Conservation (phyloP, 2,329 filamentous ascomycete genomes). For the Diaporthe caulivora region DNA sequence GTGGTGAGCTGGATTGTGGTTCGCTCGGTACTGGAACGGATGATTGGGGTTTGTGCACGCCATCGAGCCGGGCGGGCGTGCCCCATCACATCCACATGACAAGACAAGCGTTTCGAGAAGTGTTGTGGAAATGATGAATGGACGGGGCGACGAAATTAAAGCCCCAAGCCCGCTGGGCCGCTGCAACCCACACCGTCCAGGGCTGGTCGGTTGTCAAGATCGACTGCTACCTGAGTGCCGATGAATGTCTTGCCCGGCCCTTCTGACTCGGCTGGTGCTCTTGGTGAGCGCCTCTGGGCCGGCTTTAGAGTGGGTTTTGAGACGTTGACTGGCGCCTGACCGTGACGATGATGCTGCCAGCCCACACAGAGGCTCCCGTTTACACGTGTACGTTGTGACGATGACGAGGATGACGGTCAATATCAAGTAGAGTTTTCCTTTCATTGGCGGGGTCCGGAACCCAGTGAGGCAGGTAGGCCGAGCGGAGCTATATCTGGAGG, state of each 20-base stretch:
- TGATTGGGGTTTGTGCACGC: constrained; percentile 18
- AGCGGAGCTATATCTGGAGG: neutral
- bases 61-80: neutral
- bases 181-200: constrained; percentile 26
- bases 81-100: constrained; percentile 10
- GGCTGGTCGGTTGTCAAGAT: constrained; percentile 25
- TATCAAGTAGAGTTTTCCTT: constrained; percentile 8
- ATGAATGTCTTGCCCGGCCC: neutral
- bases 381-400: neutral
- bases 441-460: constrained; percentile 9
- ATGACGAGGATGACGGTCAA: neutral
- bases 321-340: neutral
- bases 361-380: neutral
- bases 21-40: constrained; percentile 4
- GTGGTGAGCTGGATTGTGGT: neutral
- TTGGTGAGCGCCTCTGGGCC: neutral
- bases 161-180: constrained; percentile 8
- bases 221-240: constrained; percentile 11
- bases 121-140: constrained; percentile 31
- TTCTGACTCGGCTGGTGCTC: constrained; percentile 3
- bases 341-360: constrained; percentile 3
- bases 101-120: neutral
- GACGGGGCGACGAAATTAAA: constrained; percentile 25
- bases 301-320: constrained; percentile 1
- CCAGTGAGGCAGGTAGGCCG: constrained; percentile 16